Evolutionary conservation across 768 basidiomycete genomes (phyloP).

Genomic region (Lentinula edodes): DNA sequence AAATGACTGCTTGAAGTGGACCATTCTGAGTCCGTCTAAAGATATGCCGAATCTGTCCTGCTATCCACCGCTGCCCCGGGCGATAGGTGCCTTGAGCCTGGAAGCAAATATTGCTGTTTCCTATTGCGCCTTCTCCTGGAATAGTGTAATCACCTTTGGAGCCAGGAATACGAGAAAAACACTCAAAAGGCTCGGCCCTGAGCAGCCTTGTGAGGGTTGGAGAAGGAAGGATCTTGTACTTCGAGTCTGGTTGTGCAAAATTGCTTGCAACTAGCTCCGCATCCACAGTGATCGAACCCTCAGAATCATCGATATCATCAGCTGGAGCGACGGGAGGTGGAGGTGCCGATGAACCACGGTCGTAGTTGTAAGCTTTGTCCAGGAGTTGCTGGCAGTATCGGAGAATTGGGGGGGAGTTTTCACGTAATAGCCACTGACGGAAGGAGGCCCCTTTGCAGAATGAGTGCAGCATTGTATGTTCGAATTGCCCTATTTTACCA

Average conservation of each 20-base stretch:
- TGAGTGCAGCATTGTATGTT: conserved; percentile 10
- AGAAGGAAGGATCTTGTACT: neutral
- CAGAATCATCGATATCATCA: neutral
- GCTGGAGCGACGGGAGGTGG: too few species aligned
- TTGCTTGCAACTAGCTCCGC: neutral
- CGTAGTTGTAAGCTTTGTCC: conserved; percentile 7
- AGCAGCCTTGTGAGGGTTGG: neutral
- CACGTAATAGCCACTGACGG: conserved; percentile 7
- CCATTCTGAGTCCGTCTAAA: neutral
- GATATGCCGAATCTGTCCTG: conserved; percentile 3
- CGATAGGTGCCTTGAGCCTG: neutral
- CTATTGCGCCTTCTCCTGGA: neutral
- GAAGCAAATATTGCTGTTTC: conserved; percentile 4
- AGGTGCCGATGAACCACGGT: neutral
- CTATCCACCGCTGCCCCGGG: neutral
- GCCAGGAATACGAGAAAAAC: neutral
- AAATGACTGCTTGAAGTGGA: neutral
- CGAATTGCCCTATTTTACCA: neutral
- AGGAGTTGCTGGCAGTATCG: conserved; percentile 10
- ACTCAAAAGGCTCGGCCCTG: neutral
- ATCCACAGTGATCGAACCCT: neutral
- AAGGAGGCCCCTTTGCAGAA: conserved; percentile 11
- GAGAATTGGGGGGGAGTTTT: conserved; percentile 7
- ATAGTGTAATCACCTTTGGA: neutral
- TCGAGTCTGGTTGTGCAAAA: neutral